These are phyloP conservation scores for Hirsutella thompsonii DNA, from an alignment of 2,329 filamentous ascomycete genomes.

Conservation along the genomic window DNA sequence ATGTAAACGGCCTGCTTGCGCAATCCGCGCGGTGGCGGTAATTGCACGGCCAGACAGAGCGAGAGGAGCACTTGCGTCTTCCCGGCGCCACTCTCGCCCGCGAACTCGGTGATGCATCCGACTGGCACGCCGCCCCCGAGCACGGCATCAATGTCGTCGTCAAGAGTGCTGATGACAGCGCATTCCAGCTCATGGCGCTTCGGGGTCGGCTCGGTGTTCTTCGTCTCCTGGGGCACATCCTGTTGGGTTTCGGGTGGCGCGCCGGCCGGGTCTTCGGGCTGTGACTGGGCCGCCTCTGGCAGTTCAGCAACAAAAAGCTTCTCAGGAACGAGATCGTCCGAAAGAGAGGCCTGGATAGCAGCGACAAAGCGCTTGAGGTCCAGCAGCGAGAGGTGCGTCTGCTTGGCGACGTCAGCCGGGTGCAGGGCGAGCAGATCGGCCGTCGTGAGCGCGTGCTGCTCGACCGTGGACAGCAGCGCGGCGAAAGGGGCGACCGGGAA, in stretches of 20 bases:
- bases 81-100: conserved; percentile 84
- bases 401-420: conserved; percentile 69
- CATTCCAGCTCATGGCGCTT: neutral
- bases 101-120: conserved; percentile 76
- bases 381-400: conserved; percentile 66
- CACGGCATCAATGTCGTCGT: conserved; percentile 53
- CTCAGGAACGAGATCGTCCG: conserved; percentile 38
- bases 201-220: neutral
- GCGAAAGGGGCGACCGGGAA: conserved; percentile 61
- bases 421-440: conserved; percentile 80
- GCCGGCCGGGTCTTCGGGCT: neutral
- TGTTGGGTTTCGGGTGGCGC: neutral
- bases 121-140: conserved; percentile 71
- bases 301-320: neutral
- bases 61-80: conserved; percentile 91
- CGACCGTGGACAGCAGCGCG: conserved; percentile 66
- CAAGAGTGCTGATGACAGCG: conserved; percentile 65
- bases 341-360: conserved; percentile 54
- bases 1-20: conserved; percentile 76
- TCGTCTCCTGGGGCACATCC: neutral
- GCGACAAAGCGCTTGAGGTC: conserved; percentile 65
- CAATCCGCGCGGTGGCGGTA: conserved; percentile 59
- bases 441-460: conserved; percentile 64
- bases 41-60: conserved; percentile 72
- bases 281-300: neutral